Conservation (phyloP, 148 eudicot genomes). For the Chenopodium quinoa region DNA sequence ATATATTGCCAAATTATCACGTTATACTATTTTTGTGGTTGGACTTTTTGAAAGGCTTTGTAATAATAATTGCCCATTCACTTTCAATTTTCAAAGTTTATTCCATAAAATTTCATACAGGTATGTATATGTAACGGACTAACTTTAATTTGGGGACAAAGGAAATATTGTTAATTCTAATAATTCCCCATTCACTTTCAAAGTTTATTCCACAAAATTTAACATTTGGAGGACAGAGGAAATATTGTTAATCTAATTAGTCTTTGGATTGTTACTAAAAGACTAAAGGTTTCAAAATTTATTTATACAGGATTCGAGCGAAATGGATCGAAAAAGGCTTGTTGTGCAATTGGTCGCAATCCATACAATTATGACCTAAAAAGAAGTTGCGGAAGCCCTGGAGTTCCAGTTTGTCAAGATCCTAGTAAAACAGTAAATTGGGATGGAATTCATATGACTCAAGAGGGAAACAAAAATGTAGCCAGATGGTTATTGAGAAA, state of each 20-base stretch:
- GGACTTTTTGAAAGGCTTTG: no score
- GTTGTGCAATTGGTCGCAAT: conserved; percentile 39
- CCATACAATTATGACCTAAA: conserved; percentile 30
- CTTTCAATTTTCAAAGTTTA: no score
- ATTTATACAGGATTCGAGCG: conserved; percentile 29
- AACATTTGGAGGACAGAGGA: not conserved
- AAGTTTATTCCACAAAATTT: no score
- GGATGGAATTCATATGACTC: conserved; percentile 59
- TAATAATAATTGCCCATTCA: no score
- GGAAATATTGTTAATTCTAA: no score
- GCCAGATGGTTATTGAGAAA: conserved; percentile 33
- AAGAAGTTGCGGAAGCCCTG: conserved; percentile 33
- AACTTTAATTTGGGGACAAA: no score
- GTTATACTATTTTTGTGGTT: no score
- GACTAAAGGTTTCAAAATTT: not conserved
- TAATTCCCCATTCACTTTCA: no score
- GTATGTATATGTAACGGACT: no score
- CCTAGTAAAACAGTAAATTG: conserved; percentile 37
- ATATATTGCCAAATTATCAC: not conserved
- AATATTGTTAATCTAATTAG: no score
- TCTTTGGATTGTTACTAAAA: not conserved
- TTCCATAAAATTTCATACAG: no score
- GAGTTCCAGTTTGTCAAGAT: conserved; percentile 34
- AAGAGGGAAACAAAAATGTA: conserved; percentile 36
- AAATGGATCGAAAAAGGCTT: conserved; percentile 31